Evolutionary conservation across 2,329 filamentous ascomycete genomes (phyloP).

Genomic region (Trichoderma aggressivum): DNA sequence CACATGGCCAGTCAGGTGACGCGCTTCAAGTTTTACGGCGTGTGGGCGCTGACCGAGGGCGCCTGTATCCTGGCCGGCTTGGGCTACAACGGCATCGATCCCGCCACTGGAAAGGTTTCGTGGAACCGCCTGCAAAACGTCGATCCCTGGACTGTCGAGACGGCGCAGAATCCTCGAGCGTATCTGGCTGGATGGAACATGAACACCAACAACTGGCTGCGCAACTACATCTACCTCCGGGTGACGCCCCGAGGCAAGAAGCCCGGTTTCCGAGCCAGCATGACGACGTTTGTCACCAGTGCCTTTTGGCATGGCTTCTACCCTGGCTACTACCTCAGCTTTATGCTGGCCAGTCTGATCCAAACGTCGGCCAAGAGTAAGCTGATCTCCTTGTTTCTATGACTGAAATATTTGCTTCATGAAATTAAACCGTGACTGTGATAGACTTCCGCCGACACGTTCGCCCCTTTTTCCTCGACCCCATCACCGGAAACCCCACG

Average conservation of each 20-base stretch:
- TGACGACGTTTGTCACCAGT: conserved; percentile 91
- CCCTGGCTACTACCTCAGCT: conserved; percentile 90
- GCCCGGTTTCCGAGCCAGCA: conserved; percentile 88
- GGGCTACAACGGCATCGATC: conserved; percentile 90
- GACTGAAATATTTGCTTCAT: not conserved
- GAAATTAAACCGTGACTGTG: not conserved
- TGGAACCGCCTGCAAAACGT: conserved; percentile 92
- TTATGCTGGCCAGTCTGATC: conserved; percentile 83
- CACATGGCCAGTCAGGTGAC: conserved; percentile 80
- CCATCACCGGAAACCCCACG: conserved; percentile 66
- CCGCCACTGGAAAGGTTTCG: conserved; percentile 75
- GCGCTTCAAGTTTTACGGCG: conserved; percentile 92
- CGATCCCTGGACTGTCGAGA: conserved; percentile 78
- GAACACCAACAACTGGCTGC: conserved; percentile 95
- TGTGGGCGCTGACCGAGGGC: conserved; percentile 91
- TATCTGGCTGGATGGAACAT: conserved; percentile 97
- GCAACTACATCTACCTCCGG: conserved; percentile 92
- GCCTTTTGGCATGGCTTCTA: conserved; percentile 99
- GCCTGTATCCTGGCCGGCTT: conserved; percentile 91
- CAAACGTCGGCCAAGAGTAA: conserved; percentile 93
- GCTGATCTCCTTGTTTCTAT: conserved; percentile 33
- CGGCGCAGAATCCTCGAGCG: conserved; percentile 87
- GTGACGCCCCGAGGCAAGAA: conserved; percentile 96
- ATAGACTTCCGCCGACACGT: conserved; percentile 83
- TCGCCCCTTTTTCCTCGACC: conserved; percentile 87